Evolutionary conservation across 805 yeast species (phyloP), one percentile per base, ranked within the genome.

Genomic region (Metschnikowia corniflorae): DNA sequence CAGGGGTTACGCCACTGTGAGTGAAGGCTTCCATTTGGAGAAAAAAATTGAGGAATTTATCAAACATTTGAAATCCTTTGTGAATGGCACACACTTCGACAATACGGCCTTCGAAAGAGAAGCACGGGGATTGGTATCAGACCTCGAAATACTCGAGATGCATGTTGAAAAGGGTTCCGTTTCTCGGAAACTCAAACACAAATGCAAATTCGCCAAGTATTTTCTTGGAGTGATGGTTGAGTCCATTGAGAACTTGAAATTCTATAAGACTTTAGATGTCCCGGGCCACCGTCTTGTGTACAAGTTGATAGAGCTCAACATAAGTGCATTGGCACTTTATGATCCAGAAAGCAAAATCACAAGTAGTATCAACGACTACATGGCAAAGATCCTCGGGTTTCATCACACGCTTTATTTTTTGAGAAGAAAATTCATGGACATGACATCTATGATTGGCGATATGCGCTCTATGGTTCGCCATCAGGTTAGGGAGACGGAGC

Each of bases 231-330:
- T 16, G 2, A 34, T 34, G 29, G 9, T 16, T 7, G 28, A 23
- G 5, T 23, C 29, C 8, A 13, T 8, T 12, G 19, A 23, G 8
- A 6, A 17, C 9, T 13, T 34, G 16, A 21, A 22, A 3, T 13
- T 20, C 16, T 28, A 14, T 10, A 18, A 20, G 10, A 3, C 12
- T 8, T 7, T 8, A 4, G 20, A 28, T 9, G 17, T 18, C 16
- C 38, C 38, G 3, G 38, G 38, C 6, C 21, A 13, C 29, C 12
- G 13, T 7, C 20, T 34, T n/a, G 32, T 34, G n/a, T 22, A 19
- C 24, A 34, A 34, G 17, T 15, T 28, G 22, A 34, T 27, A 21
- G 37, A 34, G 23, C 28, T 34, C 12, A 28, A 34, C 15, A 32
- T 34, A n/a, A 12, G 32, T 16, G 32, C 29, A 2, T 17, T 28